Percentiles rank a stretch among this genome's conserved stretches.
Evolutionary conservation across 2,329 filamentous ascomycete genomes (phyloP).

Genomic region (Xylariaceae sp.): DNA sequence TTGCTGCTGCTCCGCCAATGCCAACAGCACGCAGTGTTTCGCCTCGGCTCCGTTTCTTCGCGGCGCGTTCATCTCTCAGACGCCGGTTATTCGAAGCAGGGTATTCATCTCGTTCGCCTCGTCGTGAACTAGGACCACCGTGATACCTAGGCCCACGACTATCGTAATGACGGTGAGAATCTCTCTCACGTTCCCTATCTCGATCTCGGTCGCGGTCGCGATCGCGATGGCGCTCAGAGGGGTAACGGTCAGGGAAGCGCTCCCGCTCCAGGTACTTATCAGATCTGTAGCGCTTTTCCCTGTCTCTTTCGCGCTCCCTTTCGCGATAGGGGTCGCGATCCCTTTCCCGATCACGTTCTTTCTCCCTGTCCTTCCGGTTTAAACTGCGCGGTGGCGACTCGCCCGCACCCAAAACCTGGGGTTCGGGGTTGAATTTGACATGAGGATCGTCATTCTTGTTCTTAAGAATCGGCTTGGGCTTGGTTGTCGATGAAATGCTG

Average conservation of each 20-base stretch:
- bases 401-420: constrained; percentile 26
- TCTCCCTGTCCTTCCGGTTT: constrained; percentile 26
- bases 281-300: constrained; percentile 9
- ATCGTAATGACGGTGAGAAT: constrained; percentile 1
- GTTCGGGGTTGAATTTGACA: constrained; percentile 48
- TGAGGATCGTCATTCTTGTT: constrained; percentile 53
- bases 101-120: constrained; percentile 4
- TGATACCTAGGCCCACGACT: constrained; percentile 10
- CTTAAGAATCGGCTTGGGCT: constrained; percentile 58
- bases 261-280: constrained; percentile 7
- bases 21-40: constrained; percentile 55
- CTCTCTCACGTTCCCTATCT: constrained; percentile 32
- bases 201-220: constrained; percentile 25
- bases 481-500: constrained; percentile 32
- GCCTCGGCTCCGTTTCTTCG: constrained; percentile 44
- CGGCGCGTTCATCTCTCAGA: constrained; percentile 28
- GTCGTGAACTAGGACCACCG: background rate
- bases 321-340: constrained; percentile 35
- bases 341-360: constrained; percentile 27
- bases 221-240: constrained; percentile 28
- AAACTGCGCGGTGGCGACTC: constrained; percentile 32
- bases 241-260: constrained; percentile 35
- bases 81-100: constrained; percentile 28
- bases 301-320: constrained; percentile 17
- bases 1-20: constrained; percentile 57